Percentiles rank a stretch among this genome's conserved stretches.
Conservation (phyloP, 78 protist species). For the Anaeramoeba ignava region DNA sequence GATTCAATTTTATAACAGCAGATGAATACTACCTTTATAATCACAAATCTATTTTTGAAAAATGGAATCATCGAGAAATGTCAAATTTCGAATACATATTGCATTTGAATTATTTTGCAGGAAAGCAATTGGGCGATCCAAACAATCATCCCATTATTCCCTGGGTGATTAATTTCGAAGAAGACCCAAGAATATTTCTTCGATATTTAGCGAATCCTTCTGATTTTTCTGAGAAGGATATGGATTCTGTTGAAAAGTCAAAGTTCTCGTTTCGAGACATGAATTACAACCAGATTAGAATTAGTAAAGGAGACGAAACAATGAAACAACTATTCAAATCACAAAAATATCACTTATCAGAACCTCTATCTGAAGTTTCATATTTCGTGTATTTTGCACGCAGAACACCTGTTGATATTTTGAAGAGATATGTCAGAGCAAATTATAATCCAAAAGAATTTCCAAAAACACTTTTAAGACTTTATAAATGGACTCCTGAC, state of each 20-base stretch:
- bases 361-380: conserved; percentile 48
- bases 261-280: too few species aligned
- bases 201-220: too few species aligned
- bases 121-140: conserved; percentile 47
- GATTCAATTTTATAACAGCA: too few species aligned
- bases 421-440: conserved; percentile 48
- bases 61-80: conserved; percentile 37
- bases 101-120: conserved; percentile 41
- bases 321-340: too few species aligned
- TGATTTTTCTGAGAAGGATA: too few species aligned
- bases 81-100: conserved; percentile 50
- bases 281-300: too few species aligned
- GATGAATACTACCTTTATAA: too few species aligned
- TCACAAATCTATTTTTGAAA: neutral
- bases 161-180: too few species aligned
- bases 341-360: conserved; percentile 69
- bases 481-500: conserved; percentile 62
- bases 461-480: conserved; percentile 46
- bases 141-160: conserved; percentile 56
- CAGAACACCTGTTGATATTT: conserved; percentile 46
- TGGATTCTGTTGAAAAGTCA: too few species aligned
- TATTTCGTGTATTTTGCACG: conserved; percentile 58
- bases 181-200: too few species aligned
- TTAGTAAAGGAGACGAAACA: too few species aligned
- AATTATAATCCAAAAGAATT: conserved; percentile 59